Percentiles rank a stretch among this genome's conserved stretches.
Evolutionary conservation across 169 alveolate genomes (phyloP).

Genomic region (Cryptosporidium ryanae): DNA sequence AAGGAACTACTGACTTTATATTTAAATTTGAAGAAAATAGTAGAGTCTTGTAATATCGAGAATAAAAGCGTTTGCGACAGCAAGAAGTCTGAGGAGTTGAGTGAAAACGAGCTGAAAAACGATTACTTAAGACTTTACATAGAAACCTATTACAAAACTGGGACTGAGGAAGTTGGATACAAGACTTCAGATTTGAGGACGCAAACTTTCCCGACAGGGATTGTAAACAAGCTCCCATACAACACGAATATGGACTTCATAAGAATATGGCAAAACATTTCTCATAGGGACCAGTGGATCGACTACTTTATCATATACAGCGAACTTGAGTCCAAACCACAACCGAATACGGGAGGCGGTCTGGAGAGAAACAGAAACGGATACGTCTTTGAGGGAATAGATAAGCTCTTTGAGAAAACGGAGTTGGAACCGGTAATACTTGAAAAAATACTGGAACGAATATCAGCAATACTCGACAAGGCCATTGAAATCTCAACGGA

Average conservation of each 20-base stretch:
- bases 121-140: not conserved
- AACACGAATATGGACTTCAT: conserved; percentile 27
- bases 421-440: conserved; percentile 20
- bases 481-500: too few species aligned
- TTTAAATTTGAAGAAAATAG: not conserved
- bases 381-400: not conserved
- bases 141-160: not conserved
- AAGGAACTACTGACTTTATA: not conserved
- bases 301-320: conserved; percentile 42
- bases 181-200: too few species aligned
- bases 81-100: not conserved
- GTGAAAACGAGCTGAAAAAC: not conserved
- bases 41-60: not conserved
- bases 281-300: not conserved
- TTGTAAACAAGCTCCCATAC: not conserved
- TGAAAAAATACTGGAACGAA: conserved; percentile 15
- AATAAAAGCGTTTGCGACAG: not conserved
- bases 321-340: too few species aligned
- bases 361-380: too few species aligned
- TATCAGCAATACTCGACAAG: conserved; percentile 40
- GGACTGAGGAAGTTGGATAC: not conserved
- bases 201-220: not conserved
- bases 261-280: conserved; percentile 48
- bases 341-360: too few species aligned
- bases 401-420: not conserved